Evolutionary conservation across 495 filamentous ascomycete species (phyloP), one percentile per base, ranked within the genome.

Genomic region (Oidiodendron maius): DNA sequence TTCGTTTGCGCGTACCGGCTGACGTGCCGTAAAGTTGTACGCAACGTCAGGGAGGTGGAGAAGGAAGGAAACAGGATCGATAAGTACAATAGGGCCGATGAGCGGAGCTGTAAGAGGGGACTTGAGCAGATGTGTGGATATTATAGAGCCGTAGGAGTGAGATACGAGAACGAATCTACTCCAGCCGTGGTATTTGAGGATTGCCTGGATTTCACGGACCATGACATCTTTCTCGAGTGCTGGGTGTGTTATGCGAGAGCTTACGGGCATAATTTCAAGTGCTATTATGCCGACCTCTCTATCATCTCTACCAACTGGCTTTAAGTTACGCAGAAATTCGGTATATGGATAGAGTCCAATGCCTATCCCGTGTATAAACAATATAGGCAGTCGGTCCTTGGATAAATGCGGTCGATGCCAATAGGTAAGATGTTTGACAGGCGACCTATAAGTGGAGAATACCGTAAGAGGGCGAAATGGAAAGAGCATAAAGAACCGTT

Each of bases 331-430:
- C 0, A 83, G 63, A 58, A 83, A 80, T 22, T 58, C 53, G 13
- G 64, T 63, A 45, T 85, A 85, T 3, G 81, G 66, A 53, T 71
- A 78, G 13, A 84, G 69, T 0, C 81, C 81, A 37, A 84, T 74
- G 37, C 81, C 79, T 36, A 85, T 82, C 15, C 81, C 81, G 55
- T 85, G 81, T 20, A 84, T 63, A 61, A 84, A 83, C 3, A 85
- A 53, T 38, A 84, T 56, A 0, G 81, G 81, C 2, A 72, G 55
- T 20, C 65, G 65, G 9, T 63, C 58, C n/a, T 59, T 63, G 2
- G 79, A 75, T 6, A 62, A 73, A 53, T 84, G 81, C 0, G 78
- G 75, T 9, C 78, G 75, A 56, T 77, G 62, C 80, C 78, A 83
- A 64, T 85, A 85, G 23, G 67, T 65, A 0, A 81, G 50, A 11